Evolutionary conservation across 2,329 filamentous ascomycete species (phyloP).

Genomic region (Aureobasidium melanogenum): DNA sequence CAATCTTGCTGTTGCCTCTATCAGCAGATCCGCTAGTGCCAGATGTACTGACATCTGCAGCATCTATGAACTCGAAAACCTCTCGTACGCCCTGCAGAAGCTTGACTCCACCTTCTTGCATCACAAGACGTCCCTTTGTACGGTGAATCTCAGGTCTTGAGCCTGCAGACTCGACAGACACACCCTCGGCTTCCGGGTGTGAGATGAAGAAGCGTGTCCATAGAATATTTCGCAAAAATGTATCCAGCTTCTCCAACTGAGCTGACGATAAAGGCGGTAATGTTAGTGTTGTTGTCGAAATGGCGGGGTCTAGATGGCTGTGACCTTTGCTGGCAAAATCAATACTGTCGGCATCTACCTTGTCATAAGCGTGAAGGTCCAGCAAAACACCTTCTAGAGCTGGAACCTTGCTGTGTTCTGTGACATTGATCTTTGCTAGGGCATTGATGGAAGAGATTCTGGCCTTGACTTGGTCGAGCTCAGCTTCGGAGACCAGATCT

Average conservation of each 20-base stretch:
- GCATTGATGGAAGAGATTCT: constrained; percentile 82
- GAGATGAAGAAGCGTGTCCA: constrained; percentile 64
- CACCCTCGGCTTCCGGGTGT: constrained; percentile 9
- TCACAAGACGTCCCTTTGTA: constrained; percentile 67
- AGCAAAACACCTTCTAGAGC: constrained; percentile 77
- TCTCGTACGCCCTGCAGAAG: constrained; percentile 88
- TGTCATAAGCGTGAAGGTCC: constrained; percentile 87
- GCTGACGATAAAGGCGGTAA: constrained; percentile 50
- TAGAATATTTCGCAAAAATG: constrained; percentile 72
- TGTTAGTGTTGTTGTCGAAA: constrained; percentile 61
- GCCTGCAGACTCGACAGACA: constrained; percentile 8
- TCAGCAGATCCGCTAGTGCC: background rate
- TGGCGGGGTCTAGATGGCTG: constrained; percentile 74
- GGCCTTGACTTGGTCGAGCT: constrained; percentile 60
- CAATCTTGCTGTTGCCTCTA: constrained; percentile 22
- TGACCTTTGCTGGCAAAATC: constrained; percentile 70
- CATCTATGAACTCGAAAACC: constrained; percentile 81
- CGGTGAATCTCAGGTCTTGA: constrained; percentile 71
- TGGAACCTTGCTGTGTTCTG: constrained; percentile 70
- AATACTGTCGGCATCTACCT: constrained; percentile 55
- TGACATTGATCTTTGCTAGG: constrained; percentile 74
- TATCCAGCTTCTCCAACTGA: constrained; percentile 59
- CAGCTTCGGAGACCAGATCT: constrained; percentile 64
- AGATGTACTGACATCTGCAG: constrained; percentile 2
- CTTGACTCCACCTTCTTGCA: constrained; percentile 57